Evolutionary conservation across 1,284 basidiomycete genomes (phyloP).

Genomic region (Cryptococcus sp.): DNA sequence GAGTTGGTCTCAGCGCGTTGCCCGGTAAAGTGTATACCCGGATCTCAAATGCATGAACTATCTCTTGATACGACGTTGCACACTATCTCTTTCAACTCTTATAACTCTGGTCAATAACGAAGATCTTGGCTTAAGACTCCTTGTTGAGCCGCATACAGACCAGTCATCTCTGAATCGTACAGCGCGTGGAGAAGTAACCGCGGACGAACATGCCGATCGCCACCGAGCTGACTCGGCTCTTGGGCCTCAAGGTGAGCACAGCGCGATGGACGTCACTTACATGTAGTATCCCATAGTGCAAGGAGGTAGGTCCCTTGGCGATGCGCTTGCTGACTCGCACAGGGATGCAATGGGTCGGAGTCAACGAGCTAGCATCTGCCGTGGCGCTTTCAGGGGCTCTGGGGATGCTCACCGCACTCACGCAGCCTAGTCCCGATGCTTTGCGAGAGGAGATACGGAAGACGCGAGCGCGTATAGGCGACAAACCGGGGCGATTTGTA

Average conservation of each 20-base stretch:
- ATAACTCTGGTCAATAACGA: too few relatives aligned
- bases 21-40: too few relatives aligned
- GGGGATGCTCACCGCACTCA: slow-evolving; percentile 81
- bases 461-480: slow-evolving; percentile 64
- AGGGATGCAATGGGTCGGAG: slow-evolving; percentile 79
- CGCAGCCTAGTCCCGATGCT: slow-evolving; percentile 82
- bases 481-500: slow-evolving; percentile 64
- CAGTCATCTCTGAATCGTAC: too few relatives aligned
- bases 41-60: too few relatives aligned
- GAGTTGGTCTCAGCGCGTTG: too few relatives aligned
- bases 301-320: slow-evolving; percentile 30
- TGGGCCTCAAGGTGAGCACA: slow-evolving; percentile 42
- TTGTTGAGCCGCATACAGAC: too few relatives aligned
- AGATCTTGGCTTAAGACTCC: too few relatives aligned
- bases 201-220: slow-evolving; percentile 46
- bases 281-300: slow-evolving; percentile 67
- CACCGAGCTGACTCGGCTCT: slow-evolving; percentile 55
- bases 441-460: slow-evolving; percentile 81
- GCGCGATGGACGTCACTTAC: not conserved
- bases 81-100: too few relatives aligned
- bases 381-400: slow-evolving; percentile 85
- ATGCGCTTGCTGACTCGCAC: not conserved
- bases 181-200: not conserved
- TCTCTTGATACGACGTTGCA: too few relatives aligned
- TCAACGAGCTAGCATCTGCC: slow-evolving; percentile 58